phyloP scores from a whole-genome alignment of 495 filamentous ascomycete species.

The Penicillium pancosmium region DNA sequence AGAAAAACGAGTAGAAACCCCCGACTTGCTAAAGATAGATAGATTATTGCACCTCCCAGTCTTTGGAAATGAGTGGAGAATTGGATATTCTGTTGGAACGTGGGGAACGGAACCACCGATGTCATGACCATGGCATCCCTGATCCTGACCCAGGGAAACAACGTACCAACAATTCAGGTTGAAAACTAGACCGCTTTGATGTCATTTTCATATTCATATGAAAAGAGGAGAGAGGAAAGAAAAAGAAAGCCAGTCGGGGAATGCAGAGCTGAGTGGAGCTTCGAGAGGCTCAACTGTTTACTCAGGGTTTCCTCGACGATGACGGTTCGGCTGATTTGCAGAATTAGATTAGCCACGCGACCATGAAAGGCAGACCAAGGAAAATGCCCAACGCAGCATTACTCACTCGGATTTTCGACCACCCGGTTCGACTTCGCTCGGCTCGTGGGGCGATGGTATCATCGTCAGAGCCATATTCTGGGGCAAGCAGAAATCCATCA shows the following conservation, averaged over 20 bases:
- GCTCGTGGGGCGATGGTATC: background rate
- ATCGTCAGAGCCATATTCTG: background rate
- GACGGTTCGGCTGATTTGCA: background rate
- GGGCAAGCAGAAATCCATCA: background rate
- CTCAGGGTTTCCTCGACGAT: background rate
- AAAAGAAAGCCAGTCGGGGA: background rate
- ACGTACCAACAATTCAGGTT: background rate
- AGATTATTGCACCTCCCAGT: background rate
- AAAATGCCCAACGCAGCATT: too few relatives aligned
- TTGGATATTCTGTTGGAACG: background rate
- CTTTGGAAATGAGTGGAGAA: background rate
- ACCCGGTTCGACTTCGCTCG: background rate
- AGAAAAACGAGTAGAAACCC: background rate
- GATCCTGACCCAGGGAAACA: background rate
- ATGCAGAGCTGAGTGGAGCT: background rate
- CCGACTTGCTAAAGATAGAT: background rate
- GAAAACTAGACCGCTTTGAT: background rate
- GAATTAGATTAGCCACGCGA: background rate
- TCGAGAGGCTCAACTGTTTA: background rate
- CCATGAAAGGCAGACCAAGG: too few relatives aligned
- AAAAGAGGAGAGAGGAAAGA: background rate
- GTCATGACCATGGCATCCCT: constrained; percentile 10
- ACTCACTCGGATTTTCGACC: constrained; percentile 1
- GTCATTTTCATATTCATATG: background rate
- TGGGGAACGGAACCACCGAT: constrained; percentile 11